A percentile compares a stretch with the other conserved stretches of the same genome.
These are phyloP conservation scores for Hypoxylon fuscum DNA, from an alignment of 495 filamentous ascomycete genomes.

Conservation along the genomic window DNA sequence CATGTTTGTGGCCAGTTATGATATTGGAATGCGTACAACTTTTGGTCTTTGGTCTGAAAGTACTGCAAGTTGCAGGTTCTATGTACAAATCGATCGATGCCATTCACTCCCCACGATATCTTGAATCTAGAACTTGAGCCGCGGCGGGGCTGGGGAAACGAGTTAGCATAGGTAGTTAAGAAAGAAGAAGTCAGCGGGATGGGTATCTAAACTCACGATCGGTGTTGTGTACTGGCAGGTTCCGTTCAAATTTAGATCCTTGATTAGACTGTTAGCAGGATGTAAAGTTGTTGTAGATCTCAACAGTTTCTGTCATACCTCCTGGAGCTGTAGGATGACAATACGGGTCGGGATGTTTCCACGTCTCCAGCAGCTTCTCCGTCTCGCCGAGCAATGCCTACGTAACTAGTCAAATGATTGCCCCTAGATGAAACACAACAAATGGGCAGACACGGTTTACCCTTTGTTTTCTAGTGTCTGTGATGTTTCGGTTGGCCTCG, in stretches of 20 bases:
- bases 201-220: slow-evolving; percentile 70
- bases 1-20: no score
- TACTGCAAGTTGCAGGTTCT: slow-evolving; percentile 31
- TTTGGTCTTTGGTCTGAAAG: slow-evolving; percentile 1
- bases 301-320: slow-evolving; percentile 66
- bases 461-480: slow-evolving; percentile 86
- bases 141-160: slow-evolving; percentile 51
- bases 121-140: slow-evolving; percentile 53
- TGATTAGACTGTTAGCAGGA: slow-evolving; percentile 31
- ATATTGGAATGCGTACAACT: neutral
- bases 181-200: neutral
- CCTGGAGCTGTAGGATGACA: slow-evolving; percentile 87
- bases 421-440: neutral
- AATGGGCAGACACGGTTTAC: slow-evolving; percentile 57
- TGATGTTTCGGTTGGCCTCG: slow-evolving; percentile 88
- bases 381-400: slow-evolving; percentile 86
- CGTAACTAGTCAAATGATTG: slow-evolving; percentile 2
- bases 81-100: slow-evolving; percentile 35
- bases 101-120: slow-evolving; percentile 5
- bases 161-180: slow-evolving; percentile 21
- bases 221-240: slow-evolving; percentile 79
- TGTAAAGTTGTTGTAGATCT: slow-evolving; percentile 6
- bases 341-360: slow-evolving; percentile 98
- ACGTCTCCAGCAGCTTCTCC: slow-evolving; percentile 85
- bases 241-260: slow-evolving; percentile 98